Base-by-base conservation (phyloP, 2,329 filamentous ascomycete species). In the Fusarium tanahbumbuense region DNA sequence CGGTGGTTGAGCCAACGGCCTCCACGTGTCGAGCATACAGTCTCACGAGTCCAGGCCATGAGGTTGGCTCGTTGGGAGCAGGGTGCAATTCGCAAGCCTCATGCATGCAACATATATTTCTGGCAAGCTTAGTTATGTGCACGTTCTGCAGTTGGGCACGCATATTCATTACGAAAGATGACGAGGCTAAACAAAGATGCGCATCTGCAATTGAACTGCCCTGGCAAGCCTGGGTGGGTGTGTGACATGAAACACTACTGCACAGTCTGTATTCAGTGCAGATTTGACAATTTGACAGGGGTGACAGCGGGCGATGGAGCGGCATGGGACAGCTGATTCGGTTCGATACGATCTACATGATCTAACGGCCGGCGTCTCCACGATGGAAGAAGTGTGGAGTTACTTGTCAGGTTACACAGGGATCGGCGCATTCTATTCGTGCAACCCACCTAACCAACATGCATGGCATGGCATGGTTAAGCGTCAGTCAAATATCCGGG, bases 1-100 rank as follows among this genome's bases (percentile, higher is more conserved):
- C 86, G 89, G 88, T 8, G 81, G 83, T 45, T 79, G 74, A 73
- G 58, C 49, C 52, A 64, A 41, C 30, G 32, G 37, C 56, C 13
- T 53, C 57, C 41, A 61, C 34, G 37, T 50, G 42, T 56, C 20
- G 67, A 42, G 27, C 62, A 25, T 47, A 28, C 37, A 40, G 49
- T 41, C 7, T 45, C 22, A 58, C n/a, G 45, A 44, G 30, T 27
- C 25, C 11, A 37, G 41, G 18, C 18, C 23, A 47, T 56, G 44
- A 50, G 56, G 37, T 45, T 34, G 44, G 55, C 32, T 56, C 40
- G 52, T 56, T 60, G 23, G 52, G 54, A 56, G 41, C 56, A 47
- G 42, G 47, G 50, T 44, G 16, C 49, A 56, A 61, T 50, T 40
- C 42, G 50, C 28, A 55, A 49, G 37, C 32, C 37, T 62, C 37